Percentiles rank a stretch among this genome's conserved stretches.
Conservation (phyloP, 805 yeast species). For the Cyberlindnera japonica region DNA sequence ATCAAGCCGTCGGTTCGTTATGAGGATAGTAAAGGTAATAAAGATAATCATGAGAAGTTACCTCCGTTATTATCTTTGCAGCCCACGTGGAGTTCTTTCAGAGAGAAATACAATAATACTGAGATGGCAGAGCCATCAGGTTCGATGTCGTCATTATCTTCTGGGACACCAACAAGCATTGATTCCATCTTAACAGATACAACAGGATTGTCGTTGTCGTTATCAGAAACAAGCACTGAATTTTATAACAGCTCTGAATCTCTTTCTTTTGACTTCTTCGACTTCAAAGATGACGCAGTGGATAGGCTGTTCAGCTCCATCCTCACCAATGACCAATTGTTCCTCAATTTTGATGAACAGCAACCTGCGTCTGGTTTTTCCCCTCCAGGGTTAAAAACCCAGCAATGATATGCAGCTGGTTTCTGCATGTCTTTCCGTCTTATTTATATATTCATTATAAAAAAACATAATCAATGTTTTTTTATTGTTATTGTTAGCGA, state of each 20-base stretch:
- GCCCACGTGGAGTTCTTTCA: background rate
- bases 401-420: background rate
- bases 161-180: background rate
- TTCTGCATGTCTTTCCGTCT: too few species aligned
- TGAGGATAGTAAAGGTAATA: background rate
- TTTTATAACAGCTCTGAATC: background rate
- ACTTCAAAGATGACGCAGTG: slow-evolving; percentile 13
- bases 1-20: slow-evolving; percentile 6
- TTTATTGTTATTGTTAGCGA: too few species aligned
- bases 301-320: slow-evolving; percentile 12
- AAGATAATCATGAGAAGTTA: background rate
- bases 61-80: background rate
- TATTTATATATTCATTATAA: too few species aligned
- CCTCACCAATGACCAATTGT: slow-evolving; percentile 6
- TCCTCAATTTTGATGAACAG: slow-evolving; percentile 9
- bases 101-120: background rate
- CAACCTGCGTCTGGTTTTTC: background rate
- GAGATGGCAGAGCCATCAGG: background rate
- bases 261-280: slow-evolving; percentile 14
- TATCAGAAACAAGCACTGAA: too few species aligned
- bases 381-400: background rate
- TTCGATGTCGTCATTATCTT: background rate
- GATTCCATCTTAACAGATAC: background rate
- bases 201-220: background rate
- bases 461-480: too few species aligned